Evolutionary conservation across 768 basidiomycete genomes (phyloP).

Genomic region (Auriscalpium vulgare): DNA sequence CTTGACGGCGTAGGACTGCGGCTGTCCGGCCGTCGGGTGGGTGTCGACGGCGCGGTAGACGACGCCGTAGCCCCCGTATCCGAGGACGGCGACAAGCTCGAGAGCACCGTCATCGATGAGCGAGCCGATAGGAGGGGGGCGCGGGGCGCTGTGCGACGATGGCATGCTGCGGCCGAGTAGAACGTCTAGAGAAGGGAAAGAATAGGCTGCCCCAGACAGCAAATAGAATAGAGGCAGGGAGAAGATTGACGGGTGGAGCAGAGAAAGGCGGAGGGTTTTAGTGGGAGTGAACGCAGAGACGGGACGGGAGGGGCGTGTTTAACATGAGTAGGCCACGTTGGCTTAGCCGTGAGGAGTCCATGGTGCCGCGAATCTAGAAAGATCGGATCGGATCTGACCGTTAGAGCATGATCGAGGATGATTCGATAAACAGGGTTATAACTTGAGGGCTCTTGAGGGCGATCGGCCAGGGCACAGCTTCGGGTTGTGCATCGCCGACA

Average conservation of each 20-base stretch:
- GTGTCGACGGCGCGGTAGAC: constrained; percentile 83
- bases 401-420: not conserved
- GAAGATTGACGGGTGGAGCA: constrained; percentile 21
- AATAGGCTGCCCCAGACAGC: constrained; percentile 11
- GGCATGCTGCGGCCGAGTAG: constrained; percentile 15
- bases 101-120: constrained; percentile 77
- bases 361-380: not conserved
- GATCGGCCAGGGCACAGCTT: no score
- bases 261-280: constrained; percentile 23
- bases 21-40: constrained; percentile 25
- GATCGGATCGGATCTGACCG: constrained; percentile 12
- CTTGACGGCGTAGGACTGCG: constrained; percentile 80
- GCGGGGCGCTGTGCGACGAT: constrained; percentile 25
- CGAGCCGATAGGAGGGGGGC: constrained; percentile 54
- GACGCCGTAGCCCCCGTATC: constrained; percentile 91
- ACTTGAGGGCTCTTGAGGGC: no score
- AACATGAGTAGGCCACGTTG: constrained; percentile 27
- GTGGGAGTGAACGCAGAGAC: constrained; percentile 22
- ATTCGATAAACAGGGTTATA: no score
- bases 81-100: constrained; percentile 80
- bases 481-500: no score
- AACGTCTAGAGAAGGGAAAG: constrained; percentile 7
- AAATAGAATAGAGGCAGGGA: constrained; percentile 12
- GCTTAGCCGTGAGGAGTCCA: not conserved
- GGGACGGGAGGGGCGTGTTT: constrained; percentile 24